Conservation (phyloP, 441 rosid genomes). For the Aleurites moluccanus region DNA sequence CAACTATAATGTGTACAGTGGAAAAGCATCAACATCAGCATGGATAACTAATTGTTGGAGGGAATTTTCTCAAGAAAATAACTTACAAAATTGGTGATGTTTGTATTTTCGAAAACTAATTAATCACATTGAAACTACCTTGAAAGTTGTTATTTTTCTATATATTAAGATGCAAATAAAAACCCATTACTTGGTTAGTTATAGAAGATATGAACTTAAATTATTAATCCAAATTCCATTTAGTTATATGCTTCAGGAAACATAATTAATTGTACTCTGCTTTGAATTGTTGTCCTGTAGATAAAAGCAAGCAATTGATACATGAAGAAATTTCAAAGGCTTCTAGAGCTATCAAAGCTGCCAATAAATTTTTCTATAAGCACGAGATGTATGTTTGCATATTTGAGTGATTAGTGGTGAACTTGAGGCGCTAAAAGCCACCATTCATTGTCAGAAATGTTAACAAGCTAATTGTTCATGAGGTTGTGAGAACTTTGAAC, state of each 20-base stretch:
- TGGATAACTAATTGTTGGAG: slow-evolving; percentile 13
- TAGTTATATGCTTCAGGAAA: background rate
- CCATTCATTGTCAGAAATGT: no score
- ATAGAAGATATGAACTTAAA: background rate
- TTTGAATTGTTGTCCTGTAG: background rate
- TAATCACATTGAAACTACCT: background rate
- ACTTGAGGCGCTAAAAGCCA: no score
- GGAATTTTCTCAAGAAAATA: slow-evolving; percentile 21
- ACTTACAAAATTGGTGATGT: slow-evolving; percentile 23
- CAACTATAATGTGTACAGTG: background rate
- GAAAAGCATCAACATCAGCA: background rate
- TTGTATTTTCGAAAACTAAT: slow-evolving; percentile 35
- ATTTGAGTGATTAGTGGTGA: no score
- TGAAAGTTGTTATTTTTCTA: slow-evolving; percentile 7
- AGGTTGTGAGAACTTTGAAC: no score
- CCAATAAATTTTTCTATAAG: no score
- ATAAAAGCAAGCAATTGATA: background rate
- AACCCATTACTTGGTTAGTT: background rate
- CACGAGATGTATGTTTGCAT: no score
- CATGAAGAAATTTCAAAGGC: background rate
- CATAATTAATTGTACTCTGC: background rate
- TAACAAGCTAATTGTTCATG: no score
- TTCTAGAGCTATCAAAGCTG: background rate
- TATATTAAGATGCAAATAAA: background rate
- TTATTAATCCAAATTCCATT: no score